A percentile compares a stretch with the other conserved stretches of the same genome.
These are phyloP conservation scores for Stipa capillata DNA, from an alignment of 176 grass and related monocot species.

Conservation along the genomic window DNA sequence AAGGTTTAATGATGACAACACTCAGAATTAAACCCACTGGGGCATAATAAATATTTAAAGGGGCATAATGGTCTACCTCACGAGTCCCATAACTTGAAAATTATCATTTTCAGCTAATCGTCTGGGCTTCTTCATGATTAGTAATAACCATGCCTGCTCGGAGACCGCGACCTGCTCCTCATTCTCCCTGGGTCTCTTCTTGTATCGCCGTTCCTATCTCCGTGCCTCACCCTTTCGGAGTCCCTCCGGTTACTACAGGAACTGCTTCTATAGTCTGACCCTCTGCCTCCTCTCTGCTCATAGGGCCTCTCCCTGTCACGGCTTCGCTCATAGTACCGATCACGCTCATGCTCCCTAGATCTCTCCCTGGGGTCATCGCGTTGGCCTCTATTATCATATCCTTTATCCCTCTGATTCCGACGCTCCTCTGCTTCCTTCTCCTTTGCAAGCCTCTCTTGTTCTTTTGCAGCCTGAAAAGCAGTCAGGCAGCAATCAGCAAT, in stretches of 20 bases:
- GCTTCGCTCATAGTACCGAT: slow-evolving; percentile 21
- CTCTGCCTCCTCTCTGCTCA: slow-evolving; percentile 37
- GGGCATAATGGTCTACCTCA: slow-evolving; percentile 58
- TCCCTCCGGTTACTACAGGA: slow-evolving; percentile 41
- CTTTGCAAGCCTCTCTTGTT: slow-evolving; percentile 47
- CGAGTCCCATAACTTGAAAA: slow-evolving; percentile 39
- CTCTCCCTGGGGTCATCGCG: slow-evolving; percentile 21
- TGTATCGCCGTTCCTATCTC: slow-evolving; percentile 34
- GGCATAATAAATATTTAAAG: slow-evolving; percentile 11
- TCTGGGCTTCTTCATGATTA: no score
- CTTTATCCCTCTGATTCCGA: slow-evolving; percentile 32
- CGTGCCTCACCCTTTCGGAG: slow-evolving; percentile 25
- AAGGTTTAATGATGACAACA: slow-evolving; percentile 2
- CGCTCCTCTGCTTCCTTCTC: slow-evolving; percentile 41
- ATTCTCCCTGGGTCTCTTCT: slow-evolving; percentile 2
- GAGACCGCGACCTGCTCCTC: slow-evolving; percentile 53
- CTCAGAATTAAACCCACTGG: not conserved
- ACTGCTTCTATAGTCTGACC: slow-evolving; percentile 25
- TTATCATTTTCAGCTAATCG: slow-evolving; percentile 30
- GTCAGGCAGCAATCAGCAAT: not conserved
- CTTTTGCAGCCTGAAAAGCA: slow-evolving; percentile 39
- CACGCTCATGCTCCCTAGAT: slow-evolving; percentile 27
- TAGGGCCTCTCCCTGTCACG: slow-evolving; percentile 39
- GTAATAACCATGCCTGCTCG: slow-evolving; percentile 38
- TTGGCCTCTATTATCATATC: slow-evolving; percentile 13